Evolutionary conservation across 805 yeast genomes (phyloP), one percentile per base, ranked within the genome.

Genomic region (Saccharomyces cerevisiae): DNA sequence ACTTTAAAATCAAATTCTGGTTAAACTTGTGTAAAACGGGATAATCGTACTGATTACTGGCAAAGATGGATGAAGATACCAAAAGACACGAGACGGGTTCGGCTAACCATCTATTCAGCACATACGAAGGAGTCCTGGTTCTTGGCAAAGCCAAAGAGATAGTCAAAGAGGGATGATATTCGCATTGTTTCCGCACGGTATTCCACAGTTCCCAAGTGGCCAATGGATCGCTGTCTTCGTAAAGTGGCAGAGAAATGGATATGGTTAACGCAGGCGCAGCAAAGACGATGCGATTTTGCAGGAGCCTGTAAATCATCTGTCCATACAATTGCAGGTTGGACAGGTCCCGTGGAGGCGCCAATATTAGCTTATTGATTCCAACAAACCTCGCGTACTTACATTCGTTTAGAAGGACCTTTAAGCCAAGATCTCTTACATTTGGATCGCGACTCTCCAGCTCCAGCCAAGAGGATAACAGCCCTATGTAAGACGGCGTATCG

Each of bases 141-240:
- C 82, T 82, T 31, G 96, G 91, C 24, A 90, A 77, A 41, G 85
- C 94, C 36, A 87, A 72, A 4, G 89, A 87, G 52, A 89, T 82
- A n/a, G 88, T 82, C 51, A 85, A 68, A 24, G 80, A 76, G 1
- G 68, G 57, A 50, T 83, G 75, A 61, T 83, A 82, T 53, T 77
- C 76, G 60, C 85, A 80, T 41, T 78, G 70, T 4, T 76, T 72
- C 26, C 89, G 70, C 2, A 85, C 78, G 0, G 85, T 75, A 59
- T 84, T 81, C 91, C 91, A 85, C 60, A 83, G 76, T 53, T 83
- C 87, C 91, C 91, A 85, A 1, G 86, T 82, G 2, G 84, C 80
- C 31, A 84, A 66, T 8, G 75, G 70, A 60, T 79, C 82, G 17
- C 73, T 59, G 49, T 79, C 82, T 54, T 79, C 83, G 55, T 75